Conservation (phyloP, 2,329 filamentous ascomycete genomes). For the Cadophora sp. region DNA sequence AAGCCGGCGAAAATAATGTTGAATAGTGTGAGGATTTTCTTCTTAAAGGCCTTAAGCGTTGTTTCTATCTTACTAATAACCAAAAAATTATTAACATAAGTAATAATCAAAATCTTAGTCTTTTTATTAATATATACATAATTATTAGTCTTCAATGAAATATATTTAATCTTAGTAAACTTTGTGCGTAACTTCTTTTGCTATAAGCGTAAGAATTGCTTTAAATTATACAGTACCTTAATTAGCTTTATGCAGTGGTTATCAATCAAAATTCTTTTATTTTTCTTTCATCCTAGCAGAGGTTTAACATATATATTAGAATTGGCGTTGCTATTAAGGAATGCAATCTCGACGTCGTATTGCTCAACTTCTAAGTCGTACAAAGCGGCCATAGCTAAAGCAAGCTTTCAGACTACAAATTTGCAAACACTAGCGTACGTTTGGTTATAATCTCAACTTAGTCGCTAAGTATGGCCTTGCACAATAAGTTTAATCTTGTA, state of each 20-base stretch:
- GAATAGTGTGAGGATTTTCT: not conserved
- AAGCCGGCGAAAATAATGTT: not conserved
- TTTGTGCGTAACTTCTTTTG: not conserved
- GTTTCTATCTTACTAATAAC: not conserved
- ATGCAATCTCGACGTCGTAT: not conserved
- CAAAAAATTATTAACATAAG: not conserved
- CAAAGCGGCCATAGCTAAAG: not conserved
- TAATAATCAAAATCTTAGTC: not conserved
- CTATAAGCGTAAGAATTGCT: not conserved
- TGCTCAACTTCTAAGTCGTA: not conserved
- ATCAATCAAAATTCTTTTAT: not conserved
- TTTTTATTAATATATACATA: constrained; percentile 2
- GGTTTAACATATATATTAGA: not conserved
- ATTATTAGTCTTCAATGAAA: not conserved
- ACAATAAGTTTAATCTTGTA: not conserved
- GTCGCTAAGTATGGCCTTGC: not conserved
- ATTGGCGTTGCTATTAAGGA: not conserved
- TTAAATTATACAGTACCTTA: not conserved
- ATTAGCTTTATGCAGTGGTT: not conserved
- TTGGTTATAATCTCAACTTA: not conserved
- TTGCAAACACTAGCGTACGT: not conserved
- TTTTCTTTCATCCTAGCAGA: not conserved
- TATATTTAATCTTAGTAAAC: not conserved
- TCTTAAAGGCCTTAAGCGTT: not conserved
- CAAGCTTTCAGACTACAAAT: not conserved